Base-by-base conservation (phyloP, 495 filamentous ascomycete genomes). In the Trichocladium antarcticum region DNA sequence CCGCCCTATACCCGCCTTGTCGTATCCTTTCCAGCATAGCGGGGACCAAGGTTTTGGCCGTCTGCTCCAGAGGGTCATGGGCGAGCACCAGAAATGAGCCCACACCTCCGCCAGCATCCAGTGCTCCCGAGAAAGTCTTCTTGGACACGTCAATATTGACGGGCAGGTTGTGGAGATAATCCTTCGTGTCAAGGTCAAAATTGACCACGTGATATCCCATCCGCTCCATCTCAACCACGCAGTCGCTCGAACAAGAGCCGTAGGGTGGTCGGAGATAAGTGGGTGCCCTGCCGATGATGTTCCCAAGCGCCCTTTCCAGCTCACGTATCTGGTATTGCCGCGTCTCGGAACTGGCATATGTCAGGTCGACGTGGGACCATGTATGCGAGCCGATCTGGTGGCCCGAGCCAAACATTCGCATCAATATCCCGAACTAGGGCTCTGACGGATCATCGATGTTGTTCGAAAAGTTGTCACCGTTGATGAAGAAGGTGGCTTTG, bases 401-500 rank as follows among this genome's bases (percentile, higher is more conserved):
- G 1, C 60, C 58, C 10, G 54, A 43, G 29, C 1, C 8, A 20
- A 51, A 27, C 53, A 68, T 68, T 10, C 66, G 61, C 6, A 49
- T 57, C n/a, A 68, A 50, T 1, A 54, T 50, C 3, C 17, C 36
- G 10, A 57, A 53, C 54, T 56, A 67, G 0, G 55, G 53, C 0
- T 73, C 70, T 6, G 72, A 61, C 4, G 60, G 58, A 20, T 64
- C 55, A 32, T 53, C 55, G 37, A 83, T 79, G 3, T 72, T 74
- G 40, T 77, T 79, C 40, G 70, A 73, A 46, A 74, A 75, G 61
- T 84, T 84, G 66, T 78, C 74, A 8, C 82, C 83, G 32, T 79
- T 84, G 55, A 87, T 63, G 62, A 86, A 87, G 61, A 87, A 87
- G 11, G 83, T 86, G 2, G 78, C 82, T 43, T 76, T 78, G 14